Evolutionary conservation across 305 asterid species (phyloP), one percentile per base, ranked within the genome.

Genomic region (Euphrasia arctica): DNA sequence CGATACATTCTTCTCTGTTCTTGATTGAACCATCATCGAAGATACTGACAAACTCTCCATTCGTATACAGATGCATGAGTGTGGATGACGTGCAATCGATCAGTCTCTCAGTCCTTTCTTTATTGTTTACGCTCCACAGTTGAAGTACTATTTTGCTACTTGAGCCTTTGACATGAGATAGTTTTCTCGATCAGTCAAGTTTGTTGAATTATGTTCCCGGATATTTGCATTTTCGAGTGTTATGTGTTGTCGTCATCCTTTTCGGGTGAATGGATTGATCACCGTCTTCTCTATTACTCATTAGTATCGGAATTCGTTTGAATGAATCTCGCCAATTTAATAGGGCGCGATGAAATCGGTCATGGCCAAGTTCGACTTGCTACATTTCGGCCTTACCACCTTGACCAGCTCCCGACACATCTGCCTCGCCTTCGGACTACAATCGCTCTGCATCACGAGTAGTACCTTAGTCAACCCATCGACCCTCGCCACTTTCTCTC

Each of bases 391-490:
- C 80, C 88, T 63, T 75, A 90, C 64, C 0, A 80, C 89, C 66
- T 88, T 90, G 88, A 90, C 93, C 81, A 88, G 68, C 29, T 90
- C 95, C 1, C 80, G 72, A 69, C 97, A 90, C 95, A 88, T 84
- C 65, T 79, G 79, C 76, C 72, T 74, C 31, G 83, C 80, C 54
- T 68, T 73, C 3, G 77, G 64, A 0, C 89, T 64, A 57, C 93
- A 90, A 10, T 72, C 80, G 65, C 97, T 90, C 82, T 88, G 97
- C 97, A 90, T 90, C 67, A 90, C 97, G 47, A 90, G 57, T 68
- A 90, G 77, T 54, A 90, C 90, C 81, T 86, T 88, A 8, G 91
- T 90, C 82, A 81, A 65, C 5, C 97, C 97, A 25, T 88, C 84
- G 43, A 60, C 92, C 45, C 47, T 57, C 36, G 62, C 74, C 49